These are phyloP conservation scores for Cydonia oblonga DNA, from an alignment of 331 rosid genomes.

Conservation along the genomic window DNA sequence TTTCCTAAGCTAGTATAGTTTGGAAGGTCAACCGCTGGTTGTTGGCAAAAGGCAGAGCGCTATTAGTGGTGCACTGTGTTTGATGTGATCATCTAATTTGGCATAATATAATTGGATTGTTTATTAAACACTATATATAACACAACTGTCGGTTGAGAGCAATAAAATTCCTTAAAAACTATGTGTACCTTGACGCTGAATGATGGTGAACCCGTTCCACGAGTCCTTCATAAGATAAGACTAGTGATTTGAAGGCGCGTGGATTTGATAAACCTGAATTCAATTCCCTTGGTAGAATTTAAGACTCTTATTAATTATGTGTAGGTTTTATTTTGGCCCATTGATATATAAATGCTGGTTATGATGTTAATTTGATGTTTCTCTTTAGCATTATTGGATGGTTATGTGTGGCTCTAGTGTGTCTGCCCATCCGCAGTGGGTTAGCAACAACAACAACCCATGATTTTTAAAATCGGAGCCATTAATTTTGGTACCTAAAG, in stretches of 20 bases:
- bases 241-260: too few relatives aligned
- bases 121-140: background rate
- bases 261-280: background rate
- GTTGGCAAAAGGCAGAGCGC: background rate
- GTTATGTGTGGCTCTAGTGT: background rate
- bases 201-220: too few relatives aligned
- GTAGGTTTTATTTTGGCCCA: too few relatives aligned
- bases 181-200: too few relatives aligned
- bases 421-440: background rate
- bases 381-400: background rate
- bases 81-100: background rate
- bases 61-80: background rate
- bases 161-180: background rate
- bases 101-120: background rate
- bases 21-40: constrained; percentile 3
- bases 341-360: background rate
- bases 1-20: background rate
- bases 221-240: too few relatives aligned
- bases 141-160: background rate
- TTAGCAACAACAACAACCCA: background rate
- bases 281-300: too few relatives aligned
- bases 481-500: background rate
- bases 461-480: background rate
- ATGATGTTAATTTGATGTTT: background rate
- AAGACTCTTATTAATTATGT: too few relatives aligned